These are phyloP conservation scores for Lignosus rhinocerotis DNA, from an alignment of 1,284 basidiomycete species.

Conservation along the genomic window DNA sequence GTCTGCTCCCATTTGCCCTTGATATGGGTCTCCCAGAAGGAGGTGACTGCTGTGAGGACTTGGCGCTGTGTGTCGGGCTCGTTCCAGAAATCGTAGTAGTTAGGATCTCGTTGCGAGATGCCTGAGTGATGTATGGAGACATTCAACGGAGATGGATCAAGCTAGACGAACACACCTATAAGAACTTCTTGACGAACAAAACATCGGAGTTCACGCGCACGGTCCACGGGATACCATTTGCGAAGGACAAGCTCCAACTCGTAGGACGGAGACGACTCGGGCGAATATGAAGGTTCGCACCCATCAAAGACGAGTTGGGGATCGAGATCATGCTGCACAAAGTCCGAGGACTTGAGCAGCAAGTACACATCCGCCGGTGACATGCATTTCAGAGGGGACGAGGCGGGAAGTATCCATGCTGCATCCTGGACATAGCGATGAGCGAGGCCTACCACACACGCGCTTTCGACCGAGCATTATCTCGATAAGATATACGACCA, in stretches of 20 bases:
- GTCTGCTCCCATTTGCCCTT: constrained; percentile 57
- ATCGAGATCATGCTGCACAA: constrained; percentile 80
- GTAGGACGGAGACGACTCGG: constrained; percentile 37
- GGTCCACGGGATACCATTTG: constrained; percentile 88
- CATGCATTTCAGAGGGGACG: constrained; percentile 83
- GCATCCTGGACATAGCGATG: constrained; percentile 65
- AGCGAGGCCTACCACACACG: neutral
- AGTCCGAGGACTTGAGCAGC: constrained; percentile 91
- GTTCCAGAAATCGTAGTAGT: constrained; percentile 87
- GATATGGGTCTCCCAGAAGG: constrained; percentile 74
- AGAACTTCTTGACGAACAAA: constrained; percentile 76
- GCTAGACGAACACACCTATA: constrained; percentile 54
- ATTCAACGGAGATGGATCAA: neutral
- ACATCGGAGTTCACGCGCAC: constrained; percentile 83
- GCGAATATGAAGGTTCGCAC: constrained; percentile 36
- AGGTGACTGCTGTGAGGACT: constrained; percentile 54
- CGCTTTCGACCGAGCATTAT: neutral
- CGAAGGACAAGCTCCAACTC: constrained; percentile 87
- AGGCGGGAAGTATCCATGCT: constrained; percentile 88
- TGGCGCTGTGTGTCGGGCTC: constrained; percentile 53
- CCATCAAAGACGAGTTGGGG: constrained; percentile 62
- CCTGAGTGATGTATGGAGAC: constrained; percentile 43
- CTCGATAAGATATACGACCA: neutral
- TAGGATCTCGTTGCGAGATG: constrained; percentile 88
- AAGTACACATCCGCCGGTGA: constrained; percentile 91